phyloP scores from a whole-genome alignment of 257 asterid species.

The Solanum etuberosum region DNA sequence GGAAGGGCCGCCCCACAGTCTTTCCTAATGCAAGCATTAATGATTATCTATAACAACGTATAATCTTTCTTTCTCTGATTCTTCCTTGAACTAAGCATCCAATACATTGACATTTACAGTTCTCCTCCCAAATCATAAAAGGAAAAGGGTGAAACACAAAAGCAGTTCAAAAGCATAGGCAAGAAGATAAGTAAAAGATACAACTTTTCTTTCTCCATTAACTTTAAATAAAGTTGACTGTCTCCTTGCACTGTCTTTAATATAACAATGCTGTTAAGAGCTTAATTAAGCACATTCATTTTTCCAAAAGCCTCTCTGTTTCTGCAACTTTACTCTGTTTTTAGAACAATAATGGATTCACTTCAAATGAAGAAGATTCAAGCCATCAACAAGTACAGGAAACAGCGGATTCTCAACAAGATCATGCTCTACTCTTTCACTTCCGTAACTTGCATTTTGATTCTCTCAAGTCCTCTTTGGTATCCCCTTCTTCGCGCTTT shows the following conservation, averaged over 20 bases:
- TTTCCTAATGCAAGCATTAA: not conserved
- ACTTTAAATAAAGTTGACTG: not conserved
- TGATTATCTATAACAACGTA: no score
- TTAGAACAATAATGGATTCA: not conserved
- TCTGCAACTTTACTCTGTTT: not conserved
- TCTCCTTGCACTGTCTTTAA: not conserved
- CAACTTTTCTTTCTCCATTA: not conserved
- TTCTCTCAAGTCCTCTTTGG: not conserved
- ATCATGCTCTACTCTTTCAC: not conserved
- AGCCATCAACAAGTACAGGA: not conserved
- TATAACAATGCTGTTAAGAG: not conserved
- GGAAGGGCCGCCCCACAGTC: fast-evolving
- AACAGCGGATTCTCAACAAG: not conserved
- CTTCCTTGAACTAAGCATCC: not conserved
- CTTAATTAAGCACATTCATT: not conserved
- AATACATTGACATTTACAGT: not conserved
- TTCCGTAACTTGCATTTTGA: not conserved
- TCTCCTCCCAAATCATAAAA: not conserved
- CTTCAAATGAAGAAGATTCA: not conserved
- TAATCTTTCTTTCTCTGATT: not conserved
- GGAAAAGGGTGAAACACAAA: not conserved
- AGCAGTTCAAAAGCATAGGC: not conserved
- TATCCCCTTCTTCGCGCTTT: not conserved
- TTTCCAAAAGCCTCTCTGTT: not conserved
- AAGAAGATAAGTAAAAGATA: not conserved